These are phyloP conservation scores for Medicago ruthenica DNA, from an alignment of 306 rosid species.

Conservation along the genomic window DNA sequence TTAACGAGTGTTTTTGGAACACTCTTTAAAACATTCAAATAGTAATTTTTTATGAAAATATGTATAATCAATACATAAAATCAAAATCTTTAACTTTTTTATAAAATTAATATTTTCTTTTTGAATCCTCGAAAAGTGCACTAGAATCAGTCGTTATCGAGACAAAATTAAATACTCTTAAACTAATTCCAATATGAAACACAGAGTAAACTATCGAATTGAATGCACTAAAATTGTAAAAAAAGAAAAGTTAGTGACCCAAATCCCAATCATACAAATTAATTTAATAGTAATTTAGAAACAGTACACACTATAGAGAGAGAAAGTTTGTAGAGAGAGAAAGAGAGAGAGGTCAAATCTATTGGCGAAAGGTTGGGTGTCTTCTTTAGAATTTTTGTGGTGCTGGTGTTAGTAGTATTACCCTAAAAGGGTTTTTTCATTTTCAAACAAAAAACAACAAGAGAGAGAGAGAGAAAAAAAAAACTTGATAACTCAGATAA, in stretches of 20 bases:
- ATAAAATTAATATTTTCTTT: too few species aligned
- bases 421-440: slow-evolving; percentile 59
- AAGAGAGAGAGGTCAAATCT: slow-evolving; percentile 71
- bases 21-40: too few species aligned
- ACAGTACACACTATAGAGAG: slow-evolving; percentile 36
- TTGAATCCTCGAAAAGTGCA: too few species aligned
- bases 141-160: too few species aligned
- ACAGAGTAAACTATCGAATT: too few species aligned
- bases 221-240: neutral
- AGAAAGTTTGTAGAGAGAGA: slow-evolving; percentile 39
- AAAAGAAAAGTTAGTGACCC: slow-evolving; percentile 6
- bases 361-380: slow-evolving; percentile 81
- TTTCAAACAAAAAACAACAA: slow-evolving; percentile 30
- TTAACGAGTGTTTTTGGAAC: too few species aligned
- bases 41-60: too few species aligned
- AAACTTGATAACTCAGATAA: slow-evolving; percentile 48
- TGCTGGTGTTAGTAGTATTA: slow-evolving; percentile 52
- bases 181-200: too few species aligned
- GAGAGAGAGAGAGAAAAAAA: slow-evolving; percentile 12
- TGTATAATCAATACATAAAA: too few species aligned
- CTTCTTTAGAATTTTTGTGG: slow-evolving; percentile 60
- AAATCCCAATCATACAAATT: slow-evolving; percentile 51
- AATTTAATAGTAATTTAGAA: slow-evolving; percentile 32
- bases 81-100: too few species aligned
- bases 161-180: too few species aligned